phyloP scores from a whole-genome alignment of 140 eudicot genomes.

The Oenanthe javanica region DNA sequence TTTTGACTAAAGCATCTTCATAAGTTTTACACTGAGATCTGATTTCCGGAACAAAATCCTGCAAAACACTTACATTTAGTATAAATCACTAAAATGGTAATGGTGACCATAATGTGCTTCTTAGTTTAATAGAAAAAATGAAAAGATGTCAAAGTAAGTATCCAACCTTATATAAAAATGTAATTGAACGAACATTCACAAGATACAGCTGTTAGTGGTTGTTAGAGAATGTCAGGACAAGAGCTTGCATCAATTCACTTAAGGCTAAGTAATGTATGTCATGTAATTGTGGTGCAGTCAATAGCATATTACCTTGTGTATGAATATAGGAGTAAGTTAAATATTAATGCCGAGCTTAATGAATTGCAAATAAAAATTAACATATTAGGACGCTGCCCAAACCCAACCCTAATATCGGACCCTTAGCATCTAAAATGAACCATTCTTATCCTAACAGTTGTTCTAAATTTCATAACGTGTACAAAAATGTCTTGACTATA shows the following conservation, averaged over 20 bases:
- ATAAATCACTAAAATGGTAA: not conserved
- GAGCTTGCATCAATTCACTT: too few relatives aligned
- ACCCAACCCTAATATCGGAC: too few relatives aligned
- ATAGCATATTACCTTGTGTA: not conserved
- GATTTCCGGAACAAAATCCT: slow-evolving; percentile 62
- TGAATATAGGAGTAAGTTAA: not conserved
- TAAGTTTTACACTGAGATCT: slow-evolving; percentile 41
- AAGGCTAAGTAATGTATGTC: not conserved
- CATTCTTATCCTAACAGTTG: too few relatives aligned
- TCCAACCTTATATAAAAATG: not conserved
- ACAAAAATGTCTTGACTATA: too few relatives aligned
- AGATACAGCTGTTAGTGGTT: not conserved
- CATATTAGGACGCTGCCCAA: too few relatives aligned
- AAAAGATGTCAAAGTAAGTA: too few relatives aligned
- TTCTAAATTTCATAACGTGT: too few relatives aligned
- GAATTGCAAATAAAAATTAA: too few relatives aligned
- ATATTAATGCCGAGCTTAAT: not conserved
- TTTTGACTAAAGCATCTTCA: slow-evolving; percentile 60
- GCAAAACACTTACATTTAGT: slow-evolving; percentile 18
- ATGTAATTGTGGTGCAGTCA: not conserved
- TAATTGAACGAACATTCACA: not conserved
- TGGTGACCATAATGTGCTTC: not conserved
- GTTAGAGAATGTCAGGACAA: too few relatives aligned
- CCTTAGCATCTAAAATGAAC: too few relatives aligned
- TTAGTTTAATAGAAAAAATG: not conserved